phyloP scores from a whole-genome alignment of 148 eudicot species.

The Silene uniflora region DNA sequence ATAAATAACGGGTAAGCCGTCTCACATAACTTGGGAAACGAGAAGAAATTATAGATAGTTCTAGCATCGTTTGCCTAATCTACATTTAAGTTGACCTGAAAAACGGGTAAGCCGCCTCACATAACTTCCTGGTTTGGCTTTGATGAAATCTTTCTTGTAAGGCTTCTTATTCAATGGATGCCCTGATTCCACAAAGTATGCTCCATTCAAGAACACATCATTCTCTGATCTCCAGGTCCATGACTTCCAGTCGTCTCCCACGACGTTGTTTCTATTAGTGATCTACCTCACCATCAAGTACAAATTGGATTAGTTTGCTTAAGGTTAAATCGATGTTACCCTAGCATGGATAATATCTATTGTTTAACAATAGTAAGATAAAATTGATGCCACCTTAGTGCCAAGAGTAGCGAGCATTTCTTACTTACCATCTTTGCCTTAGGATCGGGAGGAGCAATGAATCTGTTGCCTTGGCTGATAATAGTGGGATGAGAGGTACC shows the following conservation, averaged over 20 bases:
- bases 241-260: conserved; percentile 32
- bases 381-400: too few relatives aligned
- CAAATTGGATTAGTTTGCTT: neutral
- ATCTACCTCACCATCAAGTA: conserved; percentile 26
- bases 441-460: conserved; percentile 42
- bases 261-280: conserved; percentile 36
- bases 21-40: too few relatives aligned
- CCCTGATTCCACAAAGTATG: conserved; percentile 52
- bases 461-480: conserved; percentile 55
- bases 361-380: too few relatives aligned
- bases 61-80: conserved; percentile 32
- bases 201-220: conserved; percentile 48
- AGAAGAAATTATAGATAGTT: neutral
- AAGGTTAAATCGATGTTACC: neutral
- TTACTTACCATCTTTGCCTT: conserved; percentile 37
- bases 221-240: conserved; percentile 57
- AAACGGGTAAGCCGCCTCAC: conserved; percentile 37
- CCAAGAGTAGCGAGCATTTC: neutral
- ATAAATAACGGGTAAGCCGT: neutral
- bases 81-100: conserved; percentile 31
- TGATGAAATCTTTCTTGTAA: conserved; percentile 26
- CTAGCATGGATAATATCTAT: too few relatives aligned
- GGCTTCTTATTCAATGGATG: conserved; percentile 21
- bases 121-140: conserved; percentile 32
- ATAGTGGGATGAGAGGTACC: conserved; percentile 53